Base-by-base conservation (phyloP, 805 yeast genomes). In the Ogataea thermomethanolica region DNA sequence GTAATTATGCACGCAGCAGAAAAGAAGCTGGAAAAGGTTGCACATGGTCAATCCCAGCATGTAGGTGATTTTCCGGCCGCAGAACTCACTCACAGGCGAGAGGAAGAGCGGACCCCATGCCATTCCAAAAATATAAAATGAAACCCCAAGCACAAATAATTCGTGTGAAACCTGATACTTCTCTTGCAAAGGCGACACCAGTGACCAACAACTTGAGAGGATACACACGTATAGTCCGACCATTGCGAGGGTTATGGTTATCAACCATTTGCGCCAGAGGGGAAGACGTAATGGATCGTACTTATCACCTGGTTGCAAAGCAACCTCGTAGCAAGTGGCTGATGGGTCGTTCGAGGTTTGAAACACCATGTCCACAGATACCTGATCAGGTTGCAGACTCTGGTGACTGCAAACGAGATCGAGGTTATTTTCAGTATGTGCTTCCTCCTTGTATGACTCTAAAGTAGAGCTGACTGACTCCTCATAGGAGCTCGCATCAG, bases 141-240 rank as follows among this genome's bases (percentile, higher is more conserved):
- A 70, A 7, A 79, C 77, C 12, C 77, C 69, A 31, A 84, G 58
- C 10, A 84, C 71, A 31, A 73, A 71, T n/a, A 82, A 72, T 44
- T 82, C 89, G 39, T 69, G 65, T 1, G 81, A 73, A 1, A 78
- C 71, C 22, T 65, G 61, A 51, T 79, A 80, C 25, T 65, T 59
- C 3, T 49, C 58, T 21, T 81, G 68, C 26, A 77, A 73, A 1
- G 69, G 71, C 3, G 81, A 67, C 11, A 79, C 84, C 46, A 80
- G 70, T 3, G 86, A 72, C 71, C 81, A 84, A 34, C 76, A 70
- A 0, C 89, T 83, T 0, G 90, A 81, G 6, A 84, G 75, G 60
- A 82, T 70, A 0, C 90, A 81, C 29, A 81, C 77, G 39, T 78
- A 71, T 42, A 81, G 68, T 31, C 86, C 74, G 5, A 80, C 66